A percentile compares a stretch with the other conserved stretches of the same genome.
phyloP scores from a whole-genome alignment of 176 grass and related monocot species.

The Oryza longistaminata region DNA sequence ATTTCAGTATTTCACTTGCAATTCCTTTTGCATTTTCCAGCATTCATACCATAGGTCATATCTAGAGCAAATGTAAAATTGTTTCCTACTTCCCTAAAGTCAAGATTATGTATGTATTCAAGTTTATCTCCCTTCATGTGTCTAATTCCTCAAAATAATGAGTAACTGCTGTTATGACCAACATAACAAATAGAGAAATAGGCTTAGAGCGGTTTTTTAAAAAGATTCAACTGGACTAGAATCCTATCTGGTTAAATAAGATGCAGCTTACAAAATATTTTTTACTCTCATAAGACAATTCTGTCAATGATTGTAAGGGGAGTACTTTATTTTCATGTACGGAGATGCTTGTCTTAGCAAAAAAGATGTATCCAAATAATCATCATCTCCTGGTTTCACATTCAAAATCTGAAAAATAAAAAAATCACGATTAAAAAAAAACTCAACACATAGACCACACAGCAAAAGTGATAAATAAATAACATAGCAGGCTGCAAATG shows the following conservation, averaged over 20 bases:
- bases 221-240: neutral
- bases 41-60: neutral
- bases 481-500: neutral
- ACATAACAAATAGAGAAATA: neutral
- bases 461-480: neutral
- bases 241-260: neutral
- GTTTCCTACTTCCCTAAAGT: conserved; percentile 1
- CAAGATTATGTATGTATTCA: neutral
- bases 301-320: neutral
- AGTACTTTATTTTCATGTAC: conserved; percentile 99
- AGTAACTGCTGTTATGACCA: neutral
- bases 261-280: neutral
- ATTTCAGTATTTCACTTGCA: neutral
- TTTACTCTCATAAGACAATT: neutral
- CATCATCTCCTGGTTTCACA: conserved; percentile 83
- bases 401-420: conserved; percentile 66
- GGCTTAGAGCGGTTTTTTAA: neutral
- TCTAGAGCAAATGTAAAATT: neutral
- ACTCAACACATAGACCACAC: neutral
- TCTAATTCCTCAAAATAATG: neutral
- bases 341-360: conserved; percentile 95
- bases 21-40: conserved; percentile 4
- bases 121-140: neutral
- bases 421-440: conserved; percentile 1
- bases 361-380: conserved; percentile 90